phyloP scores from a whole-genome alignment of 2,329 filamentous ascomycete species.

The Aspergillus luchuensis region DNA sequence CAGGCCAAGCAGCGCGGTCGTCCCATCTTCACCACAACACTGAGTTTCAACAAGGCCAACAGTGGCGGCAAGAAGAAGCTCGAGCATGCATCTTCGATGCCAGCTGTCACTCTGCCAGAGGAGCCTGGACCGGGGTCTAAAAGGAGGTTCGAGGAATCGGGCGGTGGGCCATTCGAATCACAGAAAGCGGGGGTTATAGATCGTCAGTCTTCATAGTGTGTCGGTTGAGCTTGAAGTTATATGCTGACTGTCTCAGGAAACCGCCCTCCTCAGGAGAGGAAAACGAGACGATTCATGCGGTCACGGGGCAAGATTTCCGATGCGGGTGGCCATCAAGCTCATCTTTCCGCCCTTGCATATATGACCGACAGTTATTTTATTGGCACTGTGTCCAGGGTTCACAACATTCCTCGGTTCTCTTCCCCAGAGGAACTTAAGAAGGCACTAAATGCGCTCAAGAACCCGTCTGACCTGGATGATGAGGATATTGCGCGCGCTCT shows the following conservation, averaged over 20 bases:
- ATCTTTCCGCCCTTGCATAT: slow-evolving; percentile 87
- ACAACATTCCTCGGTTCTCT: slow-evolving; percentile 75
- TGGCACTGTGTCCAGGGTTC: slow-evolving; percentile 79
- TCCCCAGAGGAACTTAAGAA: slow-evolving; percentile 49
- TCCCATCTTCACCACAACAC: slow-evolving; percentile 93
- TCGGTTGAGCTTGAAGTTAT: no score
- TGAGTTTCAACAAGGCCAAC: slow-evolving; percentile 76
- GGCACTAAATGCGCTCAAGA: slow-evolving; percentile 43
- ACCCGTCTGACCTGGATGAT: slow-evolving; percentile 47
- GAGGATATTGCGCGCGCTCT: slow-evolving; percentile 43
- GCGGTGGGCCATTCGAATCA: slow-evolving; percentile 59
- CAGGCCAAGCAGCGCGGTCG: slow-evolving; percentile 86
- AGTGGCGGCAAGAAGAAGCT: slow-evolving; percentile 57
- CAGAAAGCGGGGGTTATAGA: slow-evolving; percentile 60
- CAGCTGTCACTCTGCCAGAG: slow-evolving; percentile 52
- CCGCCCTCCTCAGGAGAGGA: slow-evolving; percentile 64
- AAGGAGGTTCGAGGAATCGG: slow-evolving; percentile 31
- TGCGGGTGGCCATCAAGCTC: slow-evolving; percentile 73
- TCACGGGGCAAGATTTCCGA: slow-evolving; percentile 68
- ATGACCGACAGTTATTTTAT: slow-evolving; percentile 94
- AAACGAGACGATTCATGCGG: slow-evolving; percentile 59
- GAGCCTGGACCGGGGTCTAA: slow-evolving; percentile 29
- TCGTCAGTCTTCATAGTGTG: slow-evolving; percentile 36
- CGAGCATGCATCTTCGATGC: slow-evolving; percentile 66
- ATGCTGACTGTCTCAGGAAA: slow-evolving; percentile 24